A percentile compares a stretch with the other conserved stretches of the same genome.
Conservation (phyloP, 129 eudicot genomes). For the sunflower (Helianthus annuus) region HanXRQr2.0-SUNRISE NC_035440.2:6737623-6738122, state of each 20-base stretch:
- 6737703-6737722: background rate
- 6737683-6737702: background rate
- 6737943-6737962: background rate
- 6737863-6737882: background rate
- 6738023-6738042: conserved; percentile 7
- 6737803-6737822: background rate
- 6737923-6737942: background rate
- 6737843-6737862: background rate
- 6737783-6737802: background rate
- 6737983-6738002: background rate
- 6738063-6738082: conserved; percentile 7
- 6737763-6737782: background rate
- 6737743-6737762: background rate
- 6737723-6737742: background rate
- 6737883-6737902: background rate
- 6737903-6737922: conserved; percentile 3
- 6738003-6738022: conserved; percentile 6
- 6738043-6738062: background rate
- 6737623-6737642: background rate
- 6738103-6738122: background rate
- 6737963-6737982: background rate
- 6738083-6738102: conserved; percentile 6
- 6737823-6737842: background rate
- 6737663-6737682: background rate
- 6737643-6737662: background rate